Base-by-base conservation (phyloP, 73 alveolate genomes). In the Paraurostyla sp. region DNA sequence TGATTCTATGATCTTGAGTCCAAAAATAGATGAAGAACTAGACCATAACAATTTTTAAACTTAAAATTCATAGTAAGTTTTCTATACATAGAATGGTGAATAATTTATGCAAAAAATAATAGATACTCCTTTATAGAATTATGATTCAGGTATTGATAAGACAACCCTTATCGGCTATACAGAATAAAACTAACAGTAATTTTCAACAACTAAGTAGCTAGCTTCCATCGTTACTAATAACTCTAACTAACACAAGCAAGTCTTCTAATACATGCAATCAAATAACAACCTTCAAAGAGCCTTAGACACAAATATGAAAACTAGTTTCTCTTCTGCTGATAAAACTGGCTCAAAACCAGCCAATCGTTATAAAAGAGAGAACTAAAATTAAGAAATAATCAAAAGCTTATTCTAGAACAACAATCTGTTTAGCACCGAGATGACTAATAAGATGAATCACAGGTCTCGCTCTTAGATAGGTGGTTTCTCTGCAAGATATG, bases 391-490 rank as follows among this genome's bases (percentile, higher is more conserved):
- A 20, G 13, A 52, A n/a, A 52, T 52, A 52, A 52, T 52, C 4
- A 52, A 52, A 52, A 9, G 33, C 23, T 20, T 52, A 35, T 52
- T 52, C 23, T 13, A 30, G 9, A 18, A 30, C 50, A 6, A 60
- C 22, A 33, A 23, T 60, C 51, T 40, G 18, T 22, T 35, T 65
- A 65, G 13, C 3, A 35, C 41, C 13, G 9, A 35, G 7, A 38
- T 38, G 3, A 13, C 6, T 22, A 65, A 38, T 22, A 65, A 65
- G 23, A 36, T 38, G 16, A 65, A 65, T 65, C 7, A 38, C 22
- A 65, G 82, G 25, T 65, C 82, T 0, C 35, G 82, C 25, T 65
- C 82, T 38, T 38, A 65, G 25, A 65, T 38, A 42, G 82, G 82
- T 65, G 41, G 60, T 9, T 38, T 3, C 41, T 11, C 18, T 0